Conservation (phyloP, 164 flowering plant species). For the Hamamelis virginiana region DNA sequence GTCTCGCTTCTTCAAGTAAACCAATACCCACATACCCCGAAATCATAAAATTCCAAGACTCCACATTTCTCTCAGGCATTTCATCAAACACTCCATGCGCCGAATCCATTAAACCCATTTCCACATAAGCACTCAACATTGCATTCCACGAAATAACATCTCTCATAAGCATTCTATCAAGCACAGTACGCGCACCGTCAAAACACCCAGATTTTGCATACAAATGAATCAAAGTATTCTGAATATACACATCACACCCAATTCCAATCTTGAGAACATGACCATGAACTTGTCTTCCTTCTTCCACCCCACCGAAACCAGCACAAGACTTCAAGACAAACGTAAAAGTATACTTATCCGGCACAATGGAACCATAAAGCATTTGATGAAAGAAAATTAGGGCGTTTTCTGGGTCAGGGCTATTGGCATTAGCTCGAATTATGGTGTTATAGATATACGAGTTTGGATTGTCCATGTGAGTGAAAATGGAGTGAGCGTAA, state of each 20-base stretch:
- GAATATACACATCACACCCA: slow-evolving; percentile 28
- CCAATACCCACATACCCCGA: slow-evolving; percentile 33
- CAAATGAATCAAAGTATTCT: slow-evolving; percentile 31
- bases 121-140: slow-evolving; percentile 34
- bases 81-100: slow-evolving; percentile 35
- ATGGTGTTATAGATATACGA: slow-evolving; percentile 28
- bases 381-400: slow-evolving; percentile 24
- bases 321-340: slow-evolving; percentile 40
- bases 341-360: slow-evolving; percentile 34
- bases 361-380: slow-evolving; percentile 20
- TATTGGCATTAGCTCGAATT: slow-evolving; percentile 37
- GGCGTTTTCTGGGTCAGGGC: slow-evolving; percentile 22
- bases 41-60: slow-evolving; percentile 53
- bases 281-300: slow-evolving; percentile 40
- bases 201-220: slow-evolving; percentile 25
- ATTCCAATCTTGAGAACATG: slow-evolving; percentile 23
- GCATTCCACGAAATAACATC: slow-evolving; percentile 46
- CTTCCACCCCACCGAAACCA: slow-evolving; percentile 12
- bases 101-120: slow-evolving; percentile 25
- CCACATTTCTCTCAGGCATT: slow-evolving; percentile 38
- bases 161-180: slow-evolving; percentile 28
- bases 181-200: slow-evolving; percentile 24
- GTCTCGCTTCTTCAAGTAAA: slow-evolving; percentile 27
- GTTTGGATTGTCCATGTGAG: slow-evolving; percentile 21
- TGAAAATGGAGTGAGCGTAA: slow-evolving; percentile 31